Evolutionary conservation across 2,329 filamentous ascomycete species (phyloP).

Genomic region (Botrytis fabae): DNA sequence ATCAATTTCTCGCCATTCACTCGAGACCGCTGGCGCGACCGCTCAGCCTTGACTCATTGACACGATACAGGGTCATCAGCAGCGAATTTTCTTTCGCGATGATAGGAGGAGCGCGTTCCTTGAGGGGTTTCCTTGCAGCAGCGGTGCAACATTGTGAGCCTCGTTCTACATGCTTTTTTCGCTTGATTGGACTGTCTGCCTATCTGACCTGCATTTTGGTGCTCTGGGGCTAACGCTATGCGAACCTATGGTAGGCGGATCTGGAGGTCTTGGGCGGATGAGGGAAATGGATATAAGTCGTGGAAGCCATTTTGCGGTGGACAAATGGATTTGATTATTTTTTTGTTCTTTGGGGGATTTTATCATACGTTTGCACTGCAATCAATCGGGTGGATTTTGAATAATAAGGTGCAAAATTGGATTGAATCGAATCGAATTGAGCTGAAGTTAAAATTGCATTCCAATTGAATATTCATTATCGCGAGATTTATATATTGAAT

Average conservation of each 20-base stretch:
- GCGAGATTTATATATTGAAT: neutral
- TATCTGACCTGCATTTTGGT: conserved; percentile 9
- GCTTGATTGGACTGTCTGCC: conserved; percentile 5
- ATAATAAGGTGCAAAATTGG: neutral
- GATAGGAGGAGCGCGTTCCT: neutral
- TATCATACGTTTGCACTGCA: neutral
- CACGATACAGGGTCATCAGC: neutral
- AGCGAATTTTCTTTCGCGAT: neutral
- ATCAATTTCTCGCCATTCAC: neutral
- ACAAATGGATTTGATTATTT: neutral
- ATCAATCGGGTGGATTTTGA: neutral
- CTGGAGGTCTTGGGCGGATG: neutral
- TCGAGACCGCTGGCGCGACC: neutral
- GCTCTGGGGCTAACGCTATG: neutral
- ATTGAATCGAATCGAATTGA: neutral
- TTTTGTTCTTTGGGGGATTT: neutral
- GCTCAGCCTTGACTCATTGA: conserved; percentile 5
- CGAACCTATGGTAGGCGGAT: neutral
- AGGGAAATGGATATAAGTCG: neutral
- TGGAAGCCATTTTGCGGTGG: neutral
- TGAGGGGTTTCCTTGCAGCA: neutral
- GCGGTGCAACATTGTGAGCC: neutral
- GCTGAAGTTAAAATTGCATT: neutral
- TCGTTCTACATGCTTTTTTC: neutral
- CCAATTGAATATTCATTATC: neutral